Evolutionary conservation across 2,329 filamentous ascomycete genomes (phyloP), one percentile per base, ranked within the genome.

Genomic region (Tolypocladium amazonense): DNA sequence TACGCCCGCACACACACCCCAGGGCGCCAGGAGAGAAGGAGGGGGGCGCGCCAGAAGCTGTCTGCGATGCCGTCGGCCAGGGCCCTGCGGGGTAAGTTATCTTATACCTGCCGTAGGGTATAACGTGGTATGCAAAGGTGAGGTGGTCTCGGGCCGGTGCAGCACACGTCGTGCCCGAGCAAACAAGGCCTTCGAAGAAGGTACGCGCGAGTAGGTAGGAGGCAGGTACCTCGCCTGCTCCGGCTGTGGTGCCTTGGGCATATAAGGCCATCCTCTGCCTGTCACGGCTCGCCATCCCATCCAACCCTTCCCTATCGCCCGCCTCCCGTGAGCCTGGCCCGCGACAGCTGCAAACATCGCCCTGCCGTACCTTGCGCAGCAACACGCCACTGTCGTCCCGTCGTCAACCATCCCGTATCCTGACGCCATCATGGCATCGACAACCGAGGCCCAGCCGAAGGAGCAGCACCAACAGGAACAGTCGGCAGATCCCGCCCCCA

Each of bases 381-480:
- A 54, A 30, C 20, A 54, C 50, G 20, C 20, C 50, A n/a, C 27
- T 33, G 15, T n/a, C 30, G 11, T 53, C 20, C 30, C 27, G 50
- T n/a, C 27, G 50, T n/a, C 30, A 35, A 20, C 27, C 50, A 8
- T 23, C 14, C 50, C 30, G 20, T 35, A n/a, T 11, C 27, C 11
- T 20, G 30, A 35, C 30, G 30, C 50, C 20, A 57, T 57, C 20
- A 57, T 57, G 55, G 20, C 54, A 37, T 53, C 41, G 35, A 33
- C 11, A 35, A 33, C 43, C 18, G 37, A 59, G 58, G 50, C 30
- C 11, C 27, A 56, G 41, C 53, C 56, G 45, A 33, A 53, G 33
- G 54, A 54, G 23, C 45, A 33, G 37, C 64, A 65, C 57, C 66
- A 67, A 52, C 61, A 61, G n/a, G 61, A 63, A n/a, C 62, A 58